These are phyloP conservation scores for Mortierella hygrophila DNA, from an alignment of 192 early-diverging fungal genomes.

Conservation along the genomic window DNA sequence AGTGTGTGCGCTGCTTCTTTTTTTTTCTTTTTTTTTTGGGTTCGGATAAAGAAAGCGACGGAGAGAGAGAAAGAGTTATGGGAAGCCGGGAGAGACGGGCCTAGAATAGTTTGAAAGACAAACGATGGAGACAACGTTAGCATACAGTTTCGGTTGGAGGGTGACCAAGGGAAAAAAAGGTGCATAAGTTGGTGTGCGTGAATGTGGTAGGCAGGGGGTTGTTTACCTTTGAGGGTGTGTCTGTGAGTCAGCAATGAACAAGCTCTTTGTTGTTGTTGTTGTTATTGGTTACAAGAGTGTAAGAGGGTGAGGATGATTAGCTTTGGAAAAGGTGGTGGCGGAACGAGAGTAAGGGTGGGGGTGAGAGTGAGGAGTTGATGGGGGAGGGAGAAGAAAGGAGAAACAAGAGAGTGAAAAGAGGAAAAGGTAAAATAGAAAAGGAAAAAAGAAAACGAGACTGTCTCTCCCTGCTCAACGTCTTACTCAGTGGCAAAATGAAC, in stretches of 20 bases:
- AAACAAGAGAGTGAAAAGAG: neutral
- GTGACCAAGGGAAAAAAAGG: neutral
- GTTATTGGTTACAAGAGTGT: neutral
- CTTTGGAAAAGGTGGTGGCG: neutral
- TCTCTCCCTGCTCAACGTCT: neutral
- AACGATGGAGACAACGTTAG: neutral
- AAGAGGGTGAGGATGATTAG: neutral
- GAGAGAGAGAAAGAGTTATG: neutral
- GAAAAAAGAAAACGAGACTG: neutral
- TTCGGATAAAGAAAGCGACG: neutral
- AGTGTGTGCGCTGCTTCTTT: neutral
- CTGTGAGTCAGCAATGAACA: neutral
- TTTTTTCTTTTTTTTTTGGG: neutral
- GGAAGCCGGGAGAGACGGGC: neutral
- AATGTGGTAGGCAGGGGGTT: too few species aligned
- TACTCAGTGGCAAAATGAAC: neutral
- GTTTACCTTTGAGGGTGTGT: neutral
- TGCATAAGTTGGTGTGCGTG: neutral
- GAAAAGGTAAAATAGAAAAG: neutral
- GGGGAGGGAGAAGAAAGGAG: neutral
- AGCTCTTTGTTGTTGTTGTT: neutral
- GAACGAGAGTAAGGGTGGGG: too few species aligned
- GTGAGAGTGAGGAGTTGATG: neutral
- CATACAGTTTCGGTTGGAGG: neutral
- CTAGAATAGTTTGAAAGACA: neutral